Evolutionary conservation across 2,329 filamentous ascomycete species (phyloP).

Genomic region (Apiospora hydei): DNA sequence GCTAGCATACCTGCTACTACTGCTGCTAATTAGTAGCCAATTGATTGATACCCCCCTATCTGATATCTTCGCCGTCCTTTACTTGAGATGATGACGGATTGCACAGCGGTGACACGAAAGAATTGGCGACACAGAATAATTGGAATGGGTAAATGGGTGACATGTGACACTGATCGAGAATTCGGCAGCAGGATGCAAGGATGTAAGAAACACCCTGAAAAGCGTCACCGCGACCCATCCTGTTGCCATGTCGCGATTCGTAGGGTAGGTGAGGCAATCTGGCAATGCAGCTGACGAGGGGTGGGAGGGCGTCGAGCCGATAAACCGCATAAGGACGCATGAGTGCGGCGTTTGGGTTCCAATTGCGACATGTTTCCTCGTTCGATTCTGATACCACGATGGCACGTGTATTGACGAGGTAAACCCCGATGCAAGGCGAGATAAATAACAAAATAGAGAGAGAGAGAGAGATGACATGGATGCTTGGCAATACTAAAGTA

Average conservation of each 20-base stretch:
- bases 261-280: neutral
- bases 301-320: neutral
- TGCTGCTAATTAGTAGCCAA: neutral
- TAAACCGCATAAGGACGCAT: neutral
- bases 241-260: neutral
- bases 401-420: neutral
- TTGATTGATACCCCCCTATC: neutral
- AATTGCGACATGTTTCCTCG: neutral
- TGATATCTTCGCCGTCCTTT: neutral
- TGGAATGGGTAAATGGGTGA: neutral
- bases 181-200: neutral
- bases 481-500: neutral
- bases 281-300: neutral
- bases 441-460: too few species aligned
- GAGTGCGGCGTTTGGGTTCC: neutral
- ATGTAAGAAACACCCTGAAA: neutral
- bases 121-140: too few species aligned
- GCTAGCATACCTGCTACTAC: neutral
- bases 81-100: neutral
- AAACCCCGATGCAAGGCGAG: neutral
- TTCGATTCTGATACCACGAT: neutral
- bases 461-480: neutral
- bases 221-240: neutral
- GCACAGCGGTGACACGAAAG: neutral
- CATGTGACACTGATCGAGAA: neutral